Conservation (phyloP, 371 early-diverging fungal genomes). For the Lichtheimia corymbifera region DNA sequence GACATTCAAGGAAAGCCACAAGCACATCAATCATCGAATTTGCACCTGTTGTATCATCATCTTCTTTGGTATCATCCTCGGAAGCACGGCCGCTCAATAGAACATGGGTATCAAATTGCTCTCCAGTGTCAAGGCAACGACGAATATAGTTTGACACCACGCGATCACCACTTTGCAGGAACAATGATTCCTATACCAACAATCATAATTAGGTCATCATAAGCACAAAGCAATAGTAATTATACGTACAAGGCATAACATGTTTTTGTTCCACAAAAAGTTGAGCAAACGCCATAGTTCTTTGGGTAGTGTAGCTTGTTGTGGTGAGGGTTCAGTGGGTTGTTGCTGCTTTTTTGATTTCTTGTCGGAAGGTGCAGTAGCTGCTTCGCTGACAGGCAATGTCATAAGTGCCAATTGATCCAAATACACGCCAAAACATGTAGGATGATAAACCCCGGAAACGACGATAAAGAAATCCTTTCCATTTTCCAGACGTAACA, state of each 20-base stretch:
- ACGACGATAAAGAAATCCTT: conserved; percentile 84
- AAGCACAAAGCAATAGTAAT: too few species aligned
- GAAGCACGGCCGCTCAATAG: conserved; percentile 33
- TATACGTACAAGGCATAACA: conserved; percentile 32
- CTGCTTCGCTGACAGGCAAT: conserved; percentile 49
- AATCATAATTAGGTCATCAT: neutral
- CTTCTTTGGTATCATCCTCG: conserved; percentile 6
- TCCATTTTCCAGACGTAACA: conserved; percentile 80
- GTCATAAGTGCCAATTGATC: conserved; percentile 62
- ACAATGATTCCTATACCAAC: conserved; percentile 59
- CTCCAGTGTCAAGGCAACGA: conserved; percentile 83
- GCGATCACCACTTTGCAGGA: conserved; percentile 70
- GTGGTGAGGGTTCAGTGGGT: neutral
- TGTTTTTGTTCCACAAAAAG: conserved; percentile 63
- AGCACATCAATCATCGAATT: conserved; percentile 81
- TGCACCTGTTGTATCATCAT: conserved; percentile 50
- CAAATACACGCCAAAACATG: conserved; percentile 75
- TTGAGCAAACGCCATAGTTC: conserved; percentile 82
- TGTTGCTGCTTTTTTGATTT: conserved; percentile 3
- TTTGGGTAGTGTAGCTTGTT: conserved; percentile 73
- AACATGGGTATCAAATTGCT: conserved; percentile 63
- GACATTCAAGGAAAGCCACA: conserved; percentile 69
- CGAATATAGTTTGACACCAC: conserved; percentile 66
- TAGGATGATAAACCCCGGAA: conserved; percentile 67
- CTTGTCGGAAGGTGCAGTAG: conserved; percentile 9